Base-by-base conservation (phyloP, 208 protist species). In the Crithidia expoeki region DNA sequence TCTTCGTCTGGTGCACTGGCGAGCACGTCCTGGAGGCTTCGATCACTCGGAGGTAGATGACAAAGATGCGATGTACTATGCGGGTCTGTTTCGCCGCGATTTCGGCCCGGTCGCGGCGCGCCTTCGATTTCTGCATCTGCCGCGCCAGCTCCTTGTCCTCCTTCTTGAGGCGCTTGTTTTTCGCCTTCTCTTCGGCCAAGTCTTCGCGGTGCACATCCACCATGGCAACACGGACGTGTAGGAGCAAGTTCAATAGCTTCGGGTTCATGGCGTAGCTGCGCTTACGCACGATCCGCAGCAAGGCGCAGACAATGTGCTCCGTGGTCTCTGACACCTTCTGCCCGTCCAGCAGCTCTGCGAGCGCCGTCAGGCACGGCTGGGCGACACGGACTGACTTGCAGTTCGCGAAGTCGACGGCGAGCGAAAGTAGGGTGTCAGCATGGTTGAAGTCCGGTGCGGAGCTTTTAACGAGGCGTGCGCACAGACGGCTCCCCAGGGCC, bases 191-290 rank as follows among this genome's bases (percentile, higher is more conserved):
- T 80, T 97, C 89, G 10, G 93, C 82, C 50, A 97, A 47, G 70
- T 97, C 93, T 30, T 85, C 74, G 46, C 93, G 93, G 71, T 97
- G 93, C 66, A 95, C 84, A 60, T 97, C 93, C 28, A 97, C 88
- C 81, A 97, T 86, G 17, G 93, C 93, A 32, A 97, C 88, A n/a
- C 93, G 93, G n/a, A 97, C 80, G 74, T 97, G 93, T 53, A 97
- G 81, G 11, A 97, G 78, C 40, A 94, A 58, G 69, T 92, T 85
- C 21, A 97, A 84, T 33, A 97, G 68, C 79, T 95, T 97, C 5
- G 93, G 93, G 69, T 97, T 97, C 80, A 97, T 95, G 17, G 93
- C 93, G 70, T 97, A 97, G 70, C 87, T 94, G 65, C 87, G 73
- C 70, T 94, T 94, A 34, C 93, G 89, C 55, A 97, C 93, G 85